Percentiles rank a stretch among this genome's conserved stretches.
phyloP scores from a whole-genome alignment of 805 yeast genomes.

The Hanseniaspora lachancei region DNA sequence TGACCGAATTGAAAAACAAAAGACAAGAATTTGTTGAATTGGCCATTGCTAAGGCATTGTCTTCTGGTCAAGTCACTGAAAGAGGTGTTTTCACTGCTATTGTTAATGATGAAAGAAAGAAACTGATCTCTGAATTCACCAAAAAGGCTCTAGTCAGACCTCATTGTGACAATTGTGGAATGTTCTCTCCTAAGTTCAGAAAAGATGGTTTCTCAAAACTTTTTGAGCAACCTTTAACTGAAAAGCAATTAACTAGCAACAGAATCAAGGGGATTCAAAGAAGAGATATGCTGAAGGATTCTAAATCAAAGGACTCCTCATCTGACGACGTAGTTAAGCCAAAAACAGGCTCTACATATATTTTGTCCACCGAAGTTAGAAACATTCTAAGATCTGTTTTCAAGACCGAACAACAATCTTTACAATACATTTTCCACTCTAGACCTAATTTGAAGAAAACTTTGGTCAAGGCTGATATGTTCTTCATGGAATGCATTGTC shows the following conservation, averaged over 20 bases:
- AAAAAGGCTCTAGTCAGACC: constrained; percentile 59
- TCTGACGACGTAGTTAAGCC: constrained; percentile 34
- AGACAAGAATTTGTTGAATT: constrained; percentile 59
- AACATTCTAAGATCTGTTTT: constrained; percentile 66
- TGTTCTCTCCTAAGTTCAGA: constrained; percentile 87
- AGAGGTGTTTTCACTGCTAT: constrained; percentile 70
- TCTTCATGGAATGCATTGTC: constrained; percentile 74
- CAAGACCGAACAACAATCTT: constrained; percentile 51
- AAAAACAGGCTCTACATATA: constrained; percentile 67
- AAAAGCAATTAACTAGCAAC: constrained; percentile 70
- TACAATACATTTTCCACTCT: constrained; percentile 67
- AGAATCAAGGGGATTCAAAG: constrained; percentile 67
- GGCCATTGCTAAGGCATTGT: constrained; percentile 60
- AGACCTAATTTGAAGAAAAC: constrained; percentile 45
- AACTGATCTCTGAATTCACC: constrained; percentile 59
- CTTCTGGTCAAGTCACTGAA: constrained; percentile 57
- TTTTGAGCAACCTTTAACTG: constrained; percentile 74
- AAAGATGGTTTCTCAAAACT: constrained; percentile 90
- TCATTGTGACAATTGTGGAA: constrained; percentile 90
- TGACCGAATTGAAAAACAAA: constrained; percentile 40
- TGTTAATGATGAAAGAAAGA: constrained; percentile 76
- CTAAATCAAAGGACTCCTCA: constrained; percentile 24
- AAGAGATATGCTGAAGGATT: constrained; percentile 49
- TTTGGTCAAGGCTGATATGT: constrained; percentile 56
- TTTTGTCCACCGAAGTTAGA: constrained; percentile 76